phyloP scores from a whole-genome alignment of 2,329 filamentous ascomycete genomes.

The Alternaria ethzedia region DNA sequence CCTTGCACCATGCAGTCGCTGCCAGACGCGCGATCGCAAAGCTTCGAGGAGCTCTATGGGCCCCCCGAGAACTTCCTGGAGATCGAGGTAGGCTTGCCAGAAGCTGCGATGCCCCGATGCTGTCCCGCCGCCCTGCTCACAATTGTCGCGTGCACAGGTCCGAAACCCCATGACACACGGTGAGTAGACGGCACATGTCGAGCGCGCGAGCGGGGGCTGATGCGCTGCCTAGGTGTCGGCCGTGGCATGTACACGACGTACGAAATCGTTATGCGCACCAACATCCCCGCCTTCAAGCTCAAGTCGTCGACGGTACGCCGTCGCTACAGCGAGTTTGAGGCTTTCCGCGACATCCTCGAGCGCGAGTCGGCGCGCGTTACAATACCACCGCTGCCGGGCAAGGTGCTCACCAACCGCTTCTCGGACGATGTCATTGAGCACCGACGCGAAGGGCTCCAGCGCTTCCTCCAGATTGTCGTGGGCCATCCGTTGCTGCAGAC shows the following conservation, averaged over 20 bases:
- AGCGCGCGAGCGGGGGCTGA: constrained; percentile 2
- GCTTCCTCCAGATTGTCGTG: constrained; percentile 96
- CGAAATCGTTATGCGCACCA: constrained; percentile 96
- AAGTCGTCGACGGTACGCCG: constrained; percentile 83
- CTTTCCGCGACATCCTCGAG: constrained; percentile 98
- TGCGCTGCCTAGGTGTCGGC: constrained; percentile 84
- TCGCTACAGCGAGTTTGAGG: constrained; percentile 97
- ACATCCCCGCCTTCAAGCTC: constrained; percentile 98
- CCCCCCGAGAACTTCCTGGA: constrained; percentile 98
- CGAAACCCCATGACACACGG: constrained; percentile 69
- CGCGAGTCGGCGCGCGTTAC: constrained; percentile 92
- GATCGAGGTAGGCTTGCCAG: constrained; percentile 73
- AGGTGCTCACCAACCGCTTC: constrained; percentile 98
- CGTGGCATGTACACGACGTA: constrained; percentile 99
- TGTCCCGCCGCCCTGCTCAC: constrained; percentile 26
- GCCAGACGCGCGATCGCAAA: constrained; percentile 80
- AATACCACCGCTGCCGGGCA: constrained; percentile 93
- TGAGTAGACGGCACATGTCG: constrained; percentile 3
- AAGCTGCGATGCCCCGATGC: constrained; percentile 7
- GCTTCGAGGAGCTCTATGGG: constrained; percentile 98
- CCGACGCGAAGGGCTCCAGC: constrained; percentile 85
- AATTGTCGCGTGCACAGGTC: constrained; percentile 64
- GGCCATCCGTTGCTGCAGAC: constrained; percentile 96
- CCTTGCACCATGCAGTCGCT: constrained; percentile 63
- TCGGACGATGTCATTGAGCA: constrained; percentile 98